These are phyloP conservation scores for Kodamaea sp. DNA, from an alignment of 1,139 yeast genomes.

Conservation along the genomic window DNA sequence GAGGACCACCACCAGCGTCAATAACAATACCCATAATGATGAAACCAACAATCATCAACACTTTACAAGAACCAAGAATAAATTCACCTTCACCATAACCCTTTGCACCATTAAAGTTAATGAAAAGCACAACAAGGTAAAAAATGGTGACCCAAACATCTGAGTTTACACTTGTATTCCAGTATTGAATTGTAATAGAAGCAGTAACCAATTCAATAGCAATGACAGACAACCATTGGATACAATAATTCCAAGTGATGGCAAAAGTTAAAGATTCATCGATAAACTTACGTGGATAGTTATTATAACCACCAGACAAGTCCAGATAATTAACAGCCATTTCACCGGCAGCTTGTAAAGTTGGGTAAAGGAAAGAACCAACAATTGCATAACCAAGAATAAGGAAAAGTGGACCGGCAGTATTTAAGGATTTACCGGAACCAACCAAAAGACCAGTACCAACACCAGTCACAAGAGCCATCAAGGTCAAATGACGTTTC, in stretches of 20 bases:
- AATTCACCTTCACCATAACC: slow-evolving; percentile 37
- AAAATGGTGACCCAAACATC: slow-evolving; percentile 31
- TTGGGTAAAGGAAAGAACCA: slow-evolving; percentile 39
- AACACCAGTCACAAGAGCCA: slow-evolving; percentile 40
- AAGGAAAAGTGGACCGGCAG: slow-evolving; percentile 36
- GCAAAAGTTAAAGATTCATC: slow-evolving; percentile 40
- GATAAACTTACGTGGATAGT: slow-evolving; percentile 36
- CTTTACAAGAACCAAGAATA: slow-evolving; percentile 22
- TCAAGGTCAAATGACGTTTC: slow-evolving; percentile 33
- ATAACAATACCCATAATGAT: slow-evolving; percentile 30
- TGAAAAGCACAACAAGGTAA: slow-evolving; percentile 20
- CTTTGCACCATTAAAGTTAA: slow-evolving; percentile 28
- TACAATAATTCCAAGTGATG: slow-evolving; percentile 41
- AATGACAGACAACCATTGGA: slow-evolving; percentile 41
- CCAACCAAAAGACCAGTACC: slow-evolving; percentile 44
- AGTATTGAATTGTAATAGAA: slow-evolving; percentile 33
- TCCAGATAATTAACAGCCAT: slow-evolving; percentile 39
- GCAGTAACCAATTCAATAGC: slow-evolving; percentile 42
- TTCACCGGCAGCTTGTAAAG: slow-evolving; percentile 42
- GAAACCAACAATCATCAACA: slow-evolving; percentile 23
- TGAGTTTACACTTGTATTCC: slow-evolving; percentile 25
- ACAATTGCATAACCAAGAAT: slow-evolving; percentile 37
- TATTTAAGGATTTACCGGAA: slow-evolving; percentile 29
- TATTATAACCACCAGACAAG: slow-evolving; percentile 41
- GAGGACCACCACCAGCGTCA: slow-evolving; percentile 28